A percentile compares a stretch with the other conserved stretches of the same genome.
Evolutionary conservation across 176 grass and related monocot genomes (phyloP).

Genomic region (Avena atlantica): DNA sequence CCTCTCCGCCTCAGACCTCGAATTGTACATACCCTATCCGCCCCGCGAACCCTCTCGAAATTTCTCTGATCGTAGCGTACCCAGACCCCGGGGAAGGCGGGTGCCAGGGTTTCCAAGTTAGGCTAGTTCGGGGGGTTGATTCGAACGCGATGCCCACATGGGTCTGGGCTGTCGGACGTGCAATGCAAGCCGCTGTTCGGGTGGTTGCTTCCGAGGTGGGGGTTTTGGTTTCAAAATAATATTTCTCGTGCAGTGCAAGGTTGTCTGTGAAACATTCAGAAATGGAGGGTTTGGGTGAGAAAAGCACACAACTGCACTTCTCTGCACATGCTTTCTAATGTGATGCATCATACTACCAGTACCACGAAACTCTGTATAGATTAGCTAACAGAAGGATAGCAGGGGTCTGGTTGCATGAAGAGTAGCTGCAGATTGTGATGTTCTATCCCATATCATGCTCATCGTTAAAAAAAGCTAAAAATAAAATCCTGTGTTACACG

Average conservation of each 20-base stretch:
- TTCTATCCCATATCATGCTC: no score
- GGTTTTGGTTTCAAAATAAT: conserved; percentile 14
- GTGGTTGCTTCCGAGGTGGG: not conserved
- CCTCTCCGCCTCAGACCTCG: conserved; percentile 74
- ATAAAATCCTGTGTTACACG: not conserved
- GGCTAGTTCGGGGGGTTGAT: not conserved
- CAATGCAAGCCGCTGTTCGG: not conserved
- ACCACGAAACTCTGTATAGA: no score
- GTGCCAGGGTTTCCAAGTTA: not conserved
- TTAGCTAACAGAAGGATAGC: not conserved
- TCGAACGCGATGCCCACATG: not conserved
- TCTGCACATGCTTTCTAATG: conserved; percentile 43
- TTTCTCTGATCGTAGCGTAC: not conserved
- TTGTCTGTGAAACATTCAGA: conserved; percentile 28
- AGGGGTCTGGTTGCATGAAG: not conserved
- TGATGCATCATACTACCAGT: not conserved
- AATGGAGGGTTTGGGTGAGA: conserved; percentile 42
- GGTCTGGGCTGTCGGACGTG: not conserved
- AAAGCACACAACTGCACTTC: not conserved
- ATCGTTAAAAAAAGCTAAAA: not conserved
- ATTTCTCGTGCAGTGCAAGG: not conserved
- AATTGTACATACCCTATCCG: conserved; percentile 53
- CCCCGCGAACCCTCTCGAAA: not conserved
- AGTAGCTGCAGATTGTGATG: not conserved
- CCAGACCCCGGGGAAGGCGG: not conserved